These are phyloP conservation scores for Penicillium polonicum DNA, from an alignment of 2,329 filamentous ascomycete genomes.

Conservation along the genomic window DNA sequence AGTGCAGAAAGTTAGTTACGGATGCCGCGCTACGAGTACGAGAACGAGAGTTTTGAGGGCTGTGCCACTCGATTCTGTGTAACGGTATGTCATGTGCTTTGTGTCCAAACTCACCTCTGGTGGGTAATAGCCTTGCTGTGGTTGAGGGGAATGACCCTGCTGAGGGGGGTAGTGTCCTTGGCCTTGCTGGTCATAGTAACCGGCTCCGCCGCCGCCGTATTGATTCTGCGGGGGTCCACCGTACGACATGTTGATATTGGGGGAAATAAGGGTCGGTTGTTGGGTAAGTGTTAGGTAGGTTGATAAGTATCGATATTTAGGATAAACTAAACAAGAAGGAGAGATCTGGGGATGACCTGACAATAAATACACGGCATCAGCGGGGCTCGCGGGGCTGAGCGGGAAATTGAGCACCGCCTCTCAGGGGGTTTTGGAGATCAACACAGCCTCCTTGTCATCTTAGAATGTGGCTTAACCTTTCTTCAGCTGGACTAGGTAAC, in stretches of 20 bases:
- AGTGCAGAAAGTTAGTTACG: neutral
- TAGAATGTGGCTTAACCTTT: slow-evolving; percentile 5
- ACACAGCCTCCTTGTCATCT: slow-evolving; percentile 16
- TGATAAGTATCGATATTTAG: neutral
- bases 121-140: slow-evolving; percentile 28
- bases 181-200: slow-evolving; percentile 25
- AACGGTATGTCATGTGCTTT: neutral
- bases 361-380: slow-evolving; percentile 10
- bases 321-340: neutral
- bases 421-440: slow-evolving; percentile 1
- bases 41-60: neutral
- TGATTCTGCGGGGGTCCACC: slow-evolving; percentile 23
- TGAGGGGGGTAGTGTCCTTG: slow-evolving; percentile 21
- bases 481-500: neutral
- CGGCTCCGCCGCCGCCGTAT: slow-evolving; percentile 18
- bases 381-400: slow-evolving; percentile 16
- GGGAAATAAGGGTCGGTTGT: neutral
- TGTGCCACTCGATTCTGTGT: neutral
- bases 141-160: slow-evolving; percentile 22
- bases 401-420: slow-evolving; percentile 17
- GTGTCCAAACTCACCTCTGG: slow-evolving; percentile 23
- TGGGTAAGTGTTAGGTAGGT: neutral
- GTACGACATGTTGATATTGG: slow-evolving; percentile 21
- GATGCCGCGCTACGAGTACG: neutral
- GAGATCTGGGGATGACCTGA: neutral